These are phyloP conservation scores for Metschnikowia proteae DNA, from an alignment of 805 yeast genomes.

Conservation along the genomic window DNA sequence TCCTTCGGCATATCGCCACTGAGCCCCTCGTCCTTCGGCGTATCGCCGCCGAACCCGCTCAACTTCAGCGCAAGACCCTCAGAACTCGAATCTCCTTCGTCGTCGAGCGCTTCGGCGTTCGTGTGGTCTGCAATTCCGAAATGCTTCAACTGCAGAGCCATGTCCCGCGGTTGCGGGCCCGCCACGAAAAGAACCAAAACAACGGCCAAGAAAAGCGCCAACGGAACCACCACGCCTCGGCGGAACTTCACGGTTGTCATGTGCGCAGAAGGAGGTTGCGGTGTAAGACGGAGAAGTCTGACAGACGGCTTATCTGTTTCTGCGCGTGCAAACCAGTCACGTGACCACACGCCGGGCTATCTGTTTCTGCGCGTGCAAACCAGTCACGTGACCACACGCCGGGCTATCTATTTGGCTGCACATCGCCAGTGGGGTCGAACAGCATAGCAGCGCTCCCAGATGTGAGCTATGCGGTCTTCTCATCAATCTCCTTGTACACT, in stretches of 20 bases:
- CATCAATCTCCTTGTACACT: not conserved
- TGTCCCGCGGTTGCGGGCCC: slow-evolving; percentile 16
- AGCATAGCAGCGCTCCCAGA: not conserved
- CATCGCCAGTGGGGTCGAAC: too few relatives aligned
- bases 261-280: not conserved
- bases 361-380: too few relatives aligned
- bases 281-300: not conserved
- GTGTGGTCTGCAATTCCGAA: slow-evolving; percentile 6
- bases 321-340: too few relatives aligned
- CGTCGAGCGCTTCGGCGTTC: slow-evolving; percentile 4
- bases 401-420: too few relatives aligned
- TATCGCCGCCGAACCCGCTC: not conserved
- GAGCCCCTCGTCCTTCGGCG: not conserved
- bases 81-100: not conserved
- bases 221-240: slow-evolving; percentile 2
- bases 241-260: slow-evolving; percentile 1
- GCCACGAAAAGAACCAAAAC: slow-evolving; percentile 3
- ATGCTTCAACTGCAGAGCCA: slow-evolving; percentile 11
- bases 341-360: too few relatives aligned
- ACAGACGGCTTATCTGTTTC: too few relatives aligned
- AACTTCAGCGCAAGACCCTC: not conserved
- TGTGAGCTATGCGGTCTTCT: too few relatives aligned
- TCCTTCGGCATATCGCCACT: not conserved
- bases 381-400: too few relatives aligned
- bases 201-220: not conserved